Conservation (phyloP, 2,329 filamentous ascomycete species). For the Claviceps sorghi region DNA sequence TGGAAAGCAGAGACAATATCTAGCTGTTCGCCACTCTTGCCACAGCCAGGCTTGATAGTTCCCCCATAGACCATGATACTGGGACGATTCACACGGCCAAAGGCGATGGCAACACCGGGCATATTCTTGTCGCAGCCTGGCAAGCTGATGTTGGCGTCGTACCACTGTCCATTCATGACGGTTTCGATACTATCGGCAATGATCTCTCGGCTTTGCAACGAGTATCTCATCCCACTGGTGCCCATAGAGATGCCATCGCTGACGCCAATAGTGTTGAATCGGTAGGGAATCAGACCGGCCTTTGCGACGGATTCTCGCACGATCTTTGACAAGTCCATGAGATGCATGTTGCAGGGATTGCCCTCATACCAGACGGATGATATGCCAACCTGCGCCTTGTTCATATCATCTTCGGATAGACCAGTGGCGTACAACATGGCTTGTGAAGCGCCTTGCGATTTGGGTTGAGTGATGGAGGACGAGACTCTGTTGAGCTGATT, state of each 20-base stretch:
- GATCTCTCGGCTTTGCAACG: conserved; percentile 83
- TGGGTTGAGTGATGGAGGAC: conserved; percentile 78
- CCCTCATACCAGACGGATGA: conserved; percentile 97
- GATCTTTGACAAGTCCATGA: conserved; percentile 72
- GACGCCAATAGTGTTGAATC: conserved; percentile 98
- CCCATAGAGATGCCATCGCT: conserved; percentile 98
- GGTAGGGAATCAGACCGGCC: conserved; percentile 77
- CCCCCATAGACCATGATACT: conserved; percentile 97
- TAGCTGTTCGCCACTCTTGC: conserved; percentile 57
- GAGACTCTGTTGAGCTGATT: conserved; percentile 72
- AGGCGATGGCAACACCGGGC: conserved; percentile 83
- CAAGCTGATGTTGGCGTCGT: conserved; percentile 92
- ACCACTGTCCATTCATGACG: conserved; percentile 98
- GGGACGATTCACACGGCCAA: conserved; percentile 87
- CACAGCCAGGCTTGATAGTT: conserved; percentile 83
- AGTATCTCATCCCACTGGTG: conserved; percentile 92
- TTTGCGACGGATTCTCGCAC: conserved; percentile 48
- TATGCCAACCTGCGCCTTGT: conserved; percentile 94
- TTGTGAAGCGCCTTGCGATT: conserved; percentile 95
- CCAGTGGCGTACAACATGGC: conserved; percentile 98
- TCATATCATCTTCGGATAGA: conserved; percentile 71
- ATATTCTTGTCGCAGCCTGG: conserved; percentile 99
- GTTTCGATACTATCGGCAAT: conserved; percentile 98
- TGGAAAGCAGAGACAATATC: conserved; percentile 98
- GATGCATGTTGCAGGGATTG: conserved; percentile 98